A percentile compares a stretch with the other conserved stretches of the same genome.
Evolutionary conservation across 192 early-diverging fungal species (phyloP).

Genomic region (Funneliformis geosporum): DNA sequence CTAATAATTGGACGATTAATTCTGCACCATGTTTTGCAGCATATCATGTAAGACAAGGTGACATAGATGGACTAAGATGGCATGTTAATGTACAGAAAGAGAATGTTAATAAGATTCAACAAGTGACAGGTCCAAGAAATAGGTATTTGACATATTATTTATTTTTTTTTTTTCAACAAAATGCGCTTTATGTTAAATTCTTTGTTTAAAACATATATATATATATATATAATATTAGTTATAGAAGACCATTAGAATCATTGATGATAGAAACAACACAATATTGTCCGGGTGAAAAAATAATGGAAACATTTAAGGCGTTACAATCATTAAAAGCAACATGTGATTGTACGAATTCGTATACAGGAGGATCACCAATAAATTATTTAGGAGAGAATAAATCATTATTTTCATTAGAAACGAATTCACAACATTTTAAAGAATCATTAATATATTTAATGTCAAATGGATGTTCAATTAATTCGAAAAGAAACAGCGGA

Average conservation of each 20-base stretch:
- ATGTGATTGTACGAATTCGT: not conserved
- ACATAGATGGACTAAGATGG: not conserved
- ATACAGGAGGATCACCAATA: constrained; percentile 4
- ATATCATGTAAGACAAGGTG: not conserved
- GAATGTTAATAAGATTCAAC: not conserved
- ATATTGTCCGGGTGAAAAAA: not conserved
- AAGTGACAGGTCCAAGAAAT: constrained; percentile 13
- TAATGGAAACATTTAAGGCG: not conserved
- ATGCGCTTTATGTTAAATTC: not conserved
- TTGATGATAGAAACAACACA: constrained; percentile 2
- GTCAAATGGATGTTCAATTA: not conserved
- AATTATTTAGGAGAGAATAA: not conserved
- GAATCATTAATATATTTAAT: not conserved
- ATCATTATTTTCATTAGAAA: not conserved
- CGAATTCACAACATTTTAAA: not conserved
- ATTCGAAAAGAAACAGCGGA: not conserved
- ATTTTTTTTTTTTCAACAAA: not conserved
- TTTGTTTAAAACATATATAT: not conserved
- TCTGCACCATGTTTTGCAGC: constrained; percentile 21
- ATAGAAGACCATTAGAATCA: constrained; percentile 11
- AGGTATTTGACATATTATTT: not conserved
- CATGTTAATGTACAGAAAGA: not conserved
- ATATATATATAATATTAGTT: not conserved
- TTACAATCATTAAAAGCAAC: not conserved
- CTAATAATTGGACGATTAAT: not conserved